Evolutionary conservation across 768 basidiomycete genomes (phyloP).

Genomic region (Cubamyces sp.): DNA sequence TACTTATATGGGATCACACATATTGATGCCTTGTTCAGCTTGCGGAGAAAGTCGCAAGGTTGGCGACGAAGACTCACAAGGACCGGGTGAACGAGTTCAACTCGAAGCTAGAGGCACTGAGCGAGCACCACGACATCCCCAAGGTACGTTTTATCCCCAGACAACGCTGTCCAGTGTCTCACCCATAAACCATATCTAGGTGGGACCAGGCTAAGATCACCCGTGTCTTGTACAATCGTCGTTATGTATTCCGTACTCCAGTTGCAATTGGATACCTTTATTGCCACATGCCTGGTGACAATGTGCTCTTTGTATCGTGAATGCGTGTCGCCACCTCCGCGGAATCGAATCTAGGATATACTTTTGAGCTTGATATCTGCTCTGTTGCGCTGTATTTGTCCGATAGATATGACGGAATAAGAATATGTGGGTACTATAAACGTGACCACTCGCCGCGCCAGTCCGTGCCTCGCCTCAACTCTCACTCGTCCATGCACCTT

Average conservation of each 20-base stretch:
- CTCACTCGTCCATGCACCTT: constrained; percentile 33
- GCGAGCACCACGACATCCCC: constrained; percentile 94
- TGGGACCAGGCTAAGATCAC: constrained; percentile 78
- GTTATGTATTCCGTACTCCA: constrained; percentile 6
- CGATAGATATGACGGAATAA: constrained; percentile 34
- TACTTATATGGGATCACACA: not conserved
- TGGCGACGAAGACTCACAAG: constrained; percentile 89
- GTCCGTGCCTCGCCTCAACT: constrained; percentile 29
- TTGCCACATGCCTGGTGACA: not conserved
- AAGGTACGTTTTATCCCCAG: constrained; percentile 55
- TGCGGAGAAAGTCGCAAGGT: constrained; percentile 69
- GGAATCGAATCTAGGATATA: not conserved
- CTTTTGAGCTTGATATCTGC: constrained; percentile 7
- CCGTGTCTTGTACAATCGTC: not conserved
- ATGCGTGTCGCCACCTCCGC: not conserved
- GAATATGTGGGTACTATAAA: constrained; percentile 37
- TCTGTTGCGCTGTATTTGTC: constrained; percentile 38
- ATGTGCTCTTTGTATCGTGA: not conserved
- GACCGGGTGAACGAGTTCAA: constrained; percentile 94
- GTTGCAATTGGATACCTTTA: not conserved
- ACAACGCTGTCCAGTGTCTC: constrained; percentile 29
- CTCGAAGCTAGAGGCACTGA: constrained; percentile 78
- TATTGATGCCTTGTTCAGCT: constrained; percentile 50
- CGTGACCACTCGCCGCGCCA: constrained; percentile 31
- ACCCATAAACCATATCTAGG: constrained; percentile 47